Evolutionary conservation across 2,329 filamentous ascomycete genomes (phyloP), one percentile per base, ranked within the genome.

Genomic region (Alternaria sp.): DNA sequence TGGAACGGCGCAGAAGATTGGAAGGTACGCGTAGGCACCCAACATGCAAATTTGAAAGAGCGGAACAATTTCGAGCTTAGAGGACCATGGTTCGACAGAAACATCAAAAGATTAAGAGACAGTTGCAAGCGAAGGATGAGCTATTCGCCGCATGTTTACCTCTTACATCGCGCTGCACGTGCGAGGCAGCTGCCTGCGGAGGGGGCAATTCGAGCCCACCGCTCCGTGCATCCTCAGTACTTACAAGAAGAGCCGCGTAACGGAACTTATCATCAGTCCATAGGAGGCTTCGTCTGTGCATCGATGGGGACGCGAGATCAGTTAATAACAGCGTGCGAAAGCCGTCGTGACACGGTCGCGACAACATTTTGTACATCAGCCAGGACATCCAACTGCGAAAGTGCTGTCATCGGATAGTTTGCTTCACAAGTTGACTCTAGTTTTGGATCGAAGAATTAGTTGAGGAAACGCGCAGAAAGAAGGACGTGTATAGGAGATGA

Each of bases 211-310:
- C 36, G 36, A 40, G 36, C 36, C 36, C n/a, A 11, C 36, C 9
- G 36, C 36, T 17, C 36, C 36, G n/a, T 40, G n/a, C 36, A 17
- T 40, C 0, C 36, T 40, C 8, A 40, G 36, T 40, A 40, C 36
- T 15, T 40, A 40, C 36, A 40, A 40, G 2, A 3, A 5, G 36
- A 40, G 15, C 36, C 36, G 36, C 36, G 36, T 40, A 3, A 11
- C n/a, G 36, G 36, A 3, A 1, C 5, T 0, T 0, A 40, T 0
- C 36, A 40, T 40, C 0, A 40, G 2, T 3, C 9, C 36, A 40
- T 40, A 17, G n/a, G 36, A 40, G 36, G n/a, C n/a, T 0, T 17
- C 36, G 36, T 40, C 36, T 40, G 36, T 40, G n/a, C 9, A 40
- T 40, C 36, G 3, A 40, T 40, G 0, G 36, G 0, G 9, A 40